Evolutionary conservation across 345 rosid species (phyloP).

Genomic region (Corymbia maculata): DNA sequence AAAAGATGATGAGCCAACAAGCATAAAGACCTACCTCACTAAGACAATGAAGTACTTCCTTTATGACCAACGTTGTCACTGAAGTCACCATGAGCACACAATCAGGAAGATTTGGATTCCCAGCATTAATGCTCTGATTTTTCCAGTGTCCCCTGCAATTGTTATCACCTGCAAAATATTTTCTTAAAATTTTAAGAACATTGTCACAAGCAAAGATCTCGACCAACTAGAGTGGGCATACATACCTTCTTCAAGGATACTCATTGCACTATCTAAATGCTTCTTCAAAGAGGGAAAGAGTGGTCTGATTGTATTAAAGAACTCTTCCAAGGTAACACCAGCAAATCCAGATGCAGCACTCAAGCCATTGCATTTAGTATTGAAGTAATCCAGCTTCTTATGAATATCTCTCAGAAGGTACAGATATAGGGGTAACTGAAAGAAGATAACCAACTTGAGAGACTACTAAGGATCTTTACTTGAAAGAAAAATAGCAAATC

Average conservation of each 20-base stretch:
- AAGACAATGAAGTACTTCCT: conserved; percentile 60
- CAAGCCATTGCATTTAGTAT: conserved; percentile 26
- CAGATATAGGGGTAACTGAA: conserved; percentile 58
- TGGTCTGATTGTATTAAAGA: conserved; percentile 30
- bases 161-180: conserved; percentile 36
- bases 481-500: neutral
- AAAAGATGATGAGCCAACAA: neutral
- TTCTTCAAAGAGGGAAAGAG: conserved; percentile 47
- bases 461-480: neutral
- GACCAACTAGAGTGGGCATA: neutral
- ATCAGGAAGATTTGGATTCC: conserved; percentile 39
- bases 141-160: conserved; percentile 65
- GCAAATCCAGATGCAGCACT: conserved; percentile 21
- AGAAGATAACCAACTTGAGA: conserved; percentile 5
- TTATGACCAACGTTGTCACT: conserved; percentile 34
- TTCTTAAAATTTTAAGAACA: neutral
- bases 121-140: conserved; percentile 37
- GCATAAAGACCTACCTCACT: conserved; percentile 38
- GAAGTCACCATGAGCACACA: conserved; percentile 36
- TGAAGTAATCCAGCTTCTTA: conserved; percentile 54
- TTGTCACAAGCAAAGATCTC: neutral
- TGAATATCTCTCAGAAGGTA: conserved; percentile 68
- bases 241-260: conserved; percentile 52
- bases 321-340: conserved; percentile 27
- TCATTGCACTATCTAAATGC: conserved; percentile 42